phyloP scores from a whole-genome alignment of 2,329 filamentous ascomycete genomes.

The Chrysoporthe puriensis region DNA sequence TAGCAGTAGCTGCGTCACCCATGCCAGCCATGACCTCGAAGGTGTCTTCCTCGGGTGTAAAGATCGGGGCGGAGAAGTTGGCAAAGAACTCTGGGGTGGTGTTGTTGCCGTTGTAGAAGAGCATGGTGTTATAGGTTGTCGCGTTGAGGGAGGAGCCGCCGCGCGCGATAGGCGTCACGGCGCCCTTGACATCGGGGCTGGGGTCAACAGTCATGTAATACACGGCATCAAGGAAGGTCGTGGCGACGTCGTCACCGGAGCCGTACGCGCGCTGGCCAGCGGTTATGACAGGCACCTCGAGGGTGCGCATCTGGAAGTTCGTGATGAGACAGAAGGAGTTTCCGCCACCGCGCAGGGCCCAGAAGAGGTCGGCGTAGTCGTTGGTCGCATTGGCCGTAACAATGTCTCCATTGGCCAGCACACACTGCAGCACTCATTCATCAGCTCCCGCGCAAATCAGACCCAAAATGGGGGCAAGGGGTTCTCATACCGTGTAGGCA shows the following conservation, averaged over 20 bases:
- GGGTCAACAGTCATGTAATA: constrained; percentile 18
- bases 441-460: too few relatives aligned
- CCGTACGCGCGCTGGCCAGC: constrained; percentile 12
- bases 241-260: neutral
- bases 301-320: constrained; percentile 34
- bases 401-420: constrained; percentile 35
- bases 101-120: constrained; percentile 22
- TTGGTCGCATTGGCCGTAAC: constrained; percentile 33
- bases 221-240: constrained; percentile 19
- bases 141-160: neutral
- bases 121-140: constrained; percentile 8
- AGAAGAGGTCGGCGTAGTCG: constrained; percentile 35
- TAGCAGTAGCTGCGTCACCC: neutral
- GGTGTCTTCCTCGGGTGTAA: neutral
- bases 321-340: constrained; percentile 41
- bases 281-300: constrained; percentile 10
- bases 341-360: constrained; percentile 33
- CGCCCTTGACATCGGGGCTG: constrained; percentile 17
- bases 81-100: constrained; percentile 11
- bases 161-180: constrained; percentile 8
- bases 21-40: constrained; percentile 1
- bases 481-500: neutral
- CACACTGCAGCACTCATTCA: constrained; percentile 11
- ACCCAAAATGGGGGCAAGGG: too few relatives aligned
- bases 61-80: constrained; percentile 12